Conservation (phyloP, 2,329 filamentous ascomycete species). For the Trichoderma oligosporum region DNA sequence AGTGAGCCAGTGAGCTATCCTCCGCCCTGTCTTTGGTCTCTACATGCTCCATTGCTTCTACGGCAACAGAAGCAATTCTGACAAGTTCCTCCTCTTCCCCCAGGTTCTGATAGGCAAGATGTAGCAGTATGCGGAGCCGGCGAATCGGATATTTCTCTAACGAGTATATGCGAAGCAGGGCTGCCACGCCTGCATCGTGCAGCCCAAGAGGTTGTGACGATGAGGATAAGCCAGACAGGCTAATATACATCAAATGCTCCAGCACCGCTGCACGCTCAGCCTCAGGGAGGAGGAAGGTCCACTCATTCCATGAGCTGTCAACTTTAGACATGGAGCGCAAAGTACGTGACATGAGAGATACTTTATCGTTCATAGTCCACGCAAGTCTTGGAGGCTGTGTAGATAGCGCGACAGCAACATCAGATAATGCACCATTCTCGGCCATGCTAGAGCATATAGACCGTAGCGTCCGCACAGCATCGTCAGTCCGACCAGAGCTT, state of each 20-base stretch:
- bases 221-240: constrained; percentile 37
- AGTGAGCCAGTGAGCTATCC: constrained; percentile 43
- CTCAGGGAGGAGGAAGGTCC: constrained; percentile 51
- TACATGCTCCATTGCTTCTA: constrained; percentile 37
- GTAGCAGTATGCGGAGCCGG: constrained; percentile 49
- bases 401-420: constrained; percentile 48
- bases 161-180: constrained; percentile 49
- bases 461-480: constrained; percentile 56
- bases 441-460: constrained; percentile 61
- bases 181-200: constrained; percentile 44
- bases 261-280: constrained; percentile 54
- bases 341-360: constrained; percentile 54
- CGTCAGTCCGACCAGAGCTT: constrained; percentile 48
- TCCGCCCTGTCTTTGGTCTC: constrained; percentile 40
- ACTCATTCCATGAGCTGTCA: constrained; percentile 53
- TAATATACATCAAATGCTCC: constrained; percentile 56
- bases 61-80: constrained; percentile 39
- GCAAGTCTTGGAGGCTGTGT: constrained; percentile 48
- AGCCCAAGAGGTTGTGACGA: constrained; percentile 38
- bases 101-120: constrained; percentile 47
- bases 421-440: constrained; percentile 52
- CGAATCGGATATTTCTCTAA: constrained; percentile 50
- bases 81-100: constrained; percentile 40
- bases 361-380: constrained; percentile 51
- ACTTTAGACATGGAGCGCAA: constrained; percentile 59